phyloP scores from a whole-genome alignment of 352 stramenopile species.

The Phytopythium montanum region DNA sequence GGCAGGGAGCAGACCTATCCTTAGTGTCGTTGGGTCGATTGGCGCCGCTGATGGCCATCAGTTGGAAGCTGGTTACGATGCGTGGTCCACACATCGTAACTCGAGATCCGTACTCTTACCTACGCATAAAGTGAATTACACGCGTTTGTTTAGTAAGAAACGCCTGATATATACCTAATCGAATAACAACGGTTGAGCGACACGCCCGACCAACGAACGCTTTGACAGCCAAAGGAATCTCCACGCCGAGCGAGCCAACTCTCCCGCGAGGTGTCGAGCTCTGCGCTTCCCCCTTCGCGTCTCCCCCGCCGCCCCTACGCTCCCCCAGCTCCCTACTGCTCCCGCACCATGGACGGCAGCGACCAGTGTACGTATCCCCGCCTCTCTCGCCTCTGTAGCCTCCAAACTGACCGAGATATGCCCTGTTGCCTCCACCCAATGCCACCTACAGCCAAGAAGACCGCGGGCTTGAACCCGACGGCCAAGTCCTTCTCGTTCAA shows the following conservation, averaged over 20 bases:
- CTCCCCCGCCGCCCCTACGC: background rate
- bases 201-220: slow-evolving; percentile 1
- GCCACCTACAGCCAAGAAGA: slow-evolving; percentile 45
- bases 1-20: background rate
- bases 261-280: background rate
- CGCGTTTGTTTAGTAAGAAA: background rate
- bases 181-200: background rate
- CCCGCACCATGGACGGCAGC: slow-evolving; percentile 30
- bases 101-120: background rate
- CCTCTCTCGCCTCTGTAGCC: background rate
- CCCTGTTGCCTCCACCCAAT: background rate
- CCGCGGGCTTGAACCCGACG: slow-evolving; percentile 40
- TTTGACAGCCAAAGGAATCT: background rate
- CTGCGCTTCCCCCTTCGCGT: background rate
- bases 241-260: background rate
- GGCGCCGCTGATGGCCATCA: no score
- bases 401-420: background rate
- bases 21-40: no score
- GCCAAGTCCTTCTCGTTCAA: slow-evolving; percentile 84
- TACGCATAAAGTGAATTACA: background rate
- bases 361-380: slow-evolving; percentile 32
- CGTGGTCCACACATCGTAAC: background rate
- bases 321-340: background rate
- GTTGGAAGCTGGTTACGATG: no score
- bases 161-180: background rate